Evolutionary conservation across 2,329 filamentous ascomycete genomes (phyloP).

Genomic region (Xylaria hypoxylon): DNA sequence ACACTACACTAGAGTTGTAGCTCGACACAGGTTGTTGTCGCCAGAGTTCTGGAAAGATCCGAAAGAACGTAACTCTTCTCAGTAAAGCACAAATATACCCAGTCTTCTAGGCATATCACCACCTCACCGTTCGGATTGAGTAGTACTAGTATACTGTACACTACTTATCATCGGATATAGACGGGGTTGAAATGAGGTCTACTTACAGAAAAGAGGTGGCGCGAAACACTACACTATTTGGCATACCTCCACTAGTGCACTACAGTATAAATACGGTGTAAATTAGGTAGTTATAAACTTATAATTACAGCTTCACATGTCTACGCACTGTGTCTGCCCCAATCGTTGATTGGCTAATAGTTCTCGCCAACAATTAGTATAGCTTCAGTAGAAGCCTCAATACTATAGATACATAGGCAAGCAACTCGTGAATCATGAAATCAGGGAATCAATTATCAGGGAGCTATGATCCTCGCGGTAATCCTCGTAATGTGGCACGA

Average conservation of each 20-base stretch:
- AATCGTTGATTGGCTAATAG: background rate
- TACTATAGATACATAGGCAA: background rate
- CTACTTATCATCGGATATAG: too few relatives aligned
- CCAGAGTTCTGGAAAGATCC: background rate
- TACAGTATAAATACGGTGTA: background rate
- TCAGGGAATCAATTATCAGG: too few relatives aligned
- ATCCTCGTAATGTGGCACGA: constrained; percentile 4
- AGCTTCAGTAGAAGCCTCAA: background rate
- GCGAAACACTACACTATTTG: too few relatives aligned
- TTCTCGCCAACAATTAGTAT: background rate
- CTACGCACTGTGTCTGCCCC: background rate
- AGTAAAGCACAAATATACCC: background rate
- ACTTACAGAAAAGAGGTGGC: too few relatives aligned
- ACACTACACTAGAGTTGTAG: background rate
- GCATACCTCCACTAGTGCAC: too few relatives aligned
- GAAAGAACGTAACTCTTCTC: background rate
- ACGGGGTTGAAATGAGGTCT: too few relatives aligned
- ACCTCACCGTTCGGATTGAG: too few relatives aligned
- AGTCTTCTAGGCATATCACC: background rate
- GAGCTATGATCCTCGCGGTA: background rate
- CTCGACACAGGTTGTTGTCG: constrained; percentile 24
- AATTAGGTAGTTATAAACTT: too few relatives aligned
- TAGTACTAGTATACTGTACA: too few relatives aligned
- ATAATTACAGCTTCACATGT: too few relatives aligned
- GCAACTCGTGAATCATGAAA: background rate